Base-by-base conservation (phyloP, 139 green algal genomes). In the Monoraphidium neglectum region DNA sequence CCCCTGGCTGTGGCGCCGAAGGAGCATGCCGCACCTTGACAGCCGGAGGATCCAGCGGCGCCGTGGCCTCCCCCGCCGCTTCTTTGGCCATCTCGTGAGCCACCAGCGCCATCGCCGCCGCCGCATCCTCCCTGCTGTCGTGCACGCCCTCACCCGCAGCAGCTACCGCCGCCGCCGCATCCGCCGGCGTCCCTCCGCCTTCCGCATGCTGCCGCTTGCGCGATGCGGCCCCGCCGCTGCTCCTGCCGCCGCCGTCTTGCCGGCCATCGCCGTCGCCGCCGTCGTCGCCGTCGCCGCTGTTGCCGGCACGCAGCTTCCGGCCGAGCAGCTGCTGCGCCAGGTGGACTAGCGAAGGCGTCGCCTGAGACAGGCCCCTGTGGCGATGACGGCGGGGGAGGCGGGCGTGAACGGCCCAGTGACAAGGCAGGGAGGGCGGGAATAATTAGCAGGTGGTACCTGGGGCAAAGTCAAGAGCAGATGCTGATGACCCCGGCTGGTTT, bases 111-210 rank as follows among this genome's bases (percentile, higher is more conserved):
- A 93, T 85, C 28, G 88, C 54, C 46, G 84, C 83, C n/a, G 47
- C 49, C 0, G 88, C 88, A 59, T 93, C 88, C 56, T 89, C 84
- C 23, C 43, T 32, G 33, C 70, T 83, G 75, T 93, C 86, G 70
- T 93, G 88, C 54, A 59, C 53, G 18, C 68, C 82, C 21, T 76
- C 74, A 35, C 43, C 69, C 40, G 40, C 69, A 68, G 65, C 70
- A 79, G 65, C 51, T 65, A 36, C 37, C 66, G 56, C 2, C 66
- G 43, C 8, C 8, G 43, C 43, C 43, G 43, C 12, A 8, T 51
- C 43, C 43, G 43, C n/a, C n/a, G n/a, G n/a, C n/a, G n/a, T n/a
- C n/a, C n/a, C n/a, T n/a, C n/a, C n/a, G n/a, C n/a, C n/a, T n/a
- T n/a, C n/a, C n/a, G n/a, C n/a, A n/a, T n/a, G n/a, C n/a, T n/a